Base-by-base conservation (phyloP, 768 basidiomycete species). In the Auricularia sp. region DNA sequence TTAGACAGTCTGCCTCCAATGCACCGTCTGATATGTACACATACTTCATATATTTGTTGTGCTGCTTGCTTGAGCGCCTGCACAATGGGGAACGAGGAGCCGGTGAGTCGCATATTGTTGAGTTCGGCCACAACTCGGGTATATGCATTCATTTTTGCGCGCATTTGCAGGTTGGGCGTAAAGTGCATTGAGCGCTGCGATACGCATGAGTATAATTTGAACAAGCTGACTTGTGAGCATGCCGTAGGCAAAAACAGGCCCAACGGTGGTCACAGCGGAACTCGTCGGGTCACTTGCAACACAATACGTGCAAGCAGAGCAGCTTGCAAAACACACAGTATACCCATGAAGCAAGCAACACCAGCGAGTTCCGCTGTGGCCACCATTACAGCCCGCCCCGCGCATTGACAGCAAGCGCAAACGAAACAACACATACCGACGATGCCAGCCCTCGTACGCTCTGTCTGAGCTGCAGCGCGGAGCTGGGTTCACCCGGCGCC, bases 101-200 rank as follows among this genome's bases (percentile, higher is more conserved):
- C 88, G 2, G 86, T 83, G 18, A 88, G 76, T 54, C 94, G 80
- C 0, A 90, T 83, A 45, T 80, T 75, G 77, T 97, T 94, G 62
- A 98, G 78, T 29, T 91, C 85, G 6, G 83, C 79, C 54, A 98
- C 79, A 37, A 90, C 87, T 61, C 85, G 85, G 78, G 95, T 91
- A 73, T 98, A 99, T 13, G 86, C 87, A 89, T 98, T 92, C 94
- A 98, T 94, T 76, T 91, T 92, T 75, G 83, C 86, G 74, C 95
- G 94, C 88, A 90, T 90, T 71, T 92, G 89, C 47, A 90, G 74
- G 58, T 63, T 66, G 11, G 67, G 65, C 16, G 58, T 42, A n/a
- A 62, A 65, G 10, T 61, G 37, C 7, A 54, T 63, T 8, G 65
- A 66, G 24, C 63, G 61, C 67, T 68, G n/a, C 16, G 39, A 66